phyloP scores from a whole-genome alignment of 108 stramenopile species.

The Nitzschia sp. region DNA sequence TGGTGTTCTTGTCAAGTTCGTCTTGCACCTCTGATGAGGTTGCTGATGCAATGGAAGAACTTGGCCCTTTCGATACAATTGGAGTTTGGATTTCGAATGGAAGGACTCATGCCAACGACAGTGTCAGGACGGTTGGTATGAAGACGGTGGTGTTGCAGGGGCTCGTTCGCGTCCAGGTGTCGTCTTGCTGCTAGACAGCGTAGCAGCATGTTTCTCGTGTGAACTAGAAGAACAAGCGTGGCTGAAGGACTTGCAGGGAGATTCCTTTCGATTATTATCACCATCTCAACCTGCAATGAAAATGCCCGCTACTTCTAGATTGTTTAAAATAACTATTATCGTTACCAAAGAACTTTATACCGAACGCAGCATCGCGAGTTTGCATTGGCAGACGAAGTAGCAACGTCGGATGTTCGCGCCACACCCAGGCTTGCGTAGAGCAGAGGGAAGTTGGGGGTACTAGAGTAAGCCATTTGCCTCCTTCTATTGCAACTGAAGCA shows the following conservation, averaged over 20 bases:
- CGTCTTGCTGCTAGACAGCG: conserved; percentile 26
- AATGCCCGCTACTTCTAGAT: conserved; percentile 37
- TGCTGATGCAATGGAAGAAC: conserved; percentile 3
- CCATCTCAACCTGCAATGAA: conserved; percentile 36
- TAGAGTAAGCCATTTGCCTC: too few relatives aligned
- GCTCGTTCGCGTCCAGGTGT: conserved; percentile 1
- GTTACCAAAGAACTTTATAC: not conserved
- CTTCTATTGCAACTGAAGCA: too few relatives aligned
- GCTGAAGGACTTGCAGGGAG: conserved; percentile 67
- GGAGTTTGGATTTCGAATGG: conserved; percentile 8
- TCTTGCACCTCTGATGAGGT: conserved; percentile 33
- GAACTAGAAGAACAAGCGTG: conserved; percentile 37
- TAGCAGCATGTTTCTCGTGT: conserved; percentile 20
- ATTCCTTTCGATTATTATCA: conserved; percentile 50
- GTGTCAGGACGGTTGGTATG: conserved; percentile 46
- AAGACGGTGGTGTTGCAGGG: not conserved
- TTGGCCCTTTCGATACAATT: conserved; percentile 1
- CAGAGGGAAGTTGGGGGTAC: too few relatives aligned
- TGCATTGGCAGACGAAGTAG: too few relatives aligned
- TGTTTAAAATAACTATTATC: conserved; percentile 2
- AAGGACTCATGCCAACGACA: conserved; percentile 41
- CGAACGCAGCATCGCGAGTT: too few relatives aligned
- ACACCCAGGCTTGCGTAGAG: too few relatives aligned
- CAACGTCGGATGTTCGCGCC: too few relatives aligned
- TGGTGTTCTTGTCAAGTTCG: conserved; percentile 23